These are phyloP conservation scores for Lactarius vividus DNA, from an alignment of 768 basidiomycete species.

Conservation along the genomic window DNA sequence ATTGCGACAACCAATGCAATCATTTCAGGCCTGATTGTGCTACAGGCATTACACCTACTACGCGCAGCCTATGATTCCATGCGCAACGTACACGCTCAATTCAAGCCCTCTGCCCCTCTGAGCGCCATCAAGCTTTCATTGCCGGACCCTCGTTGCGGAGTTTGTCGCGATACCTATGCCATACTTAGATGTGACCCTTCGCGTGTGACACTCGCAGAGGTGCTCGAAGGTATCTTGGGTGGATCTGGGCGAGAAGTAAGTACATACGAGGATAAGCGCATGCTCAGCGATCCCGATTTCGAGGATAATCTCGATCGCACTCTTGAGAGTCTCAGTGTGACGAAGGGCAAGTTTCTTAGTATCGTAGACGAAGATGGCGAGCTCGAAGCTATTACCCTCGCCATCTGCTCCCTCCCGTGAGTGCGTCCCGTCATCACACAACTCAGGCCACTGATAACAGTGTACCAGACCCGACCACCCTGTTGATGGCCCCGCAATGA, in stretches of 20 bases:
- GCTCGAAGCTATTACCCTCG: slow-evolving; percentile 67
- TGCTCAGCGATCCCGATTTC: slow-evolving; percentile 92
- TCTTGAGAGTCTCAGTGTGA: slow-evolving; percentile 76
- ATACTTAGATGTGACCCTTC: slow-evolving; percentile 70
- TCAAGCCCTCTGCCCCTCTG: slow-evolving; percentile 76
- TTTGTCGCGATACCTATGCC: slow-evolving; percentile 85
- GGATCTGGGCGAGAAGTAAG: slow-evolving; percentile 49
- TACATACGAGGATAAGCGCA: slow-evolving; percentile 82
- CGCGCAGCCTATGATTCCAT: slow-evolving; percentile 57
- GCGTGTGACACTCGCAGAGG: slow-evolving; percentile 64
- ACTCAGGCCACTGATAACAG: background rate
- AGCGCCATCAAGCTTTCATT: slow-evolving; percentile 60
- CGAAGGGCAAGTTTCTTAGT: slow-evolving; percentile 80
- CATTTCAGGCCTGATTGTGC: slow-evolving; percentile 89
- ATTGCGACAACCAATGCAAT: slow-evolving; percentile 99
- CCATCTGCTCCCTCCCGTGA: slow-evolving; percentile 67
- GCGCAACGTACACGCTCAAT: slow-evolving; percentile 76
- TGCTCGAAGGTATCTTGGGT: slow-evolving; percentile 67
- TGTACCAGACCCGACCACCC: slow-evolving; percentile 55
- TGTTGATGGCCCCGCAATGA: slow-evolving; percentile 47
- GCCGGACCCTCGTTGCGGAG: slow-evolving; percentile 77
- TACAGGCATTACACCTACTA: slow-evolving; percentile 86
- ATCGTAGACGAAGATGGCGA: slow-evolving; percentile 88
- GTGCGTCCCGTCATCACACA: slow-evolving; percentile 34
- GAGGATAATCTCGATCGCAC: slow-evolving; percentile 84